A percentile compares a stretch with the other conserved stretches of the same genome.
Evolutionary conservation across 306 rosid species (phyloP).

Genomic region (Boehmeria nivea): DNA sequence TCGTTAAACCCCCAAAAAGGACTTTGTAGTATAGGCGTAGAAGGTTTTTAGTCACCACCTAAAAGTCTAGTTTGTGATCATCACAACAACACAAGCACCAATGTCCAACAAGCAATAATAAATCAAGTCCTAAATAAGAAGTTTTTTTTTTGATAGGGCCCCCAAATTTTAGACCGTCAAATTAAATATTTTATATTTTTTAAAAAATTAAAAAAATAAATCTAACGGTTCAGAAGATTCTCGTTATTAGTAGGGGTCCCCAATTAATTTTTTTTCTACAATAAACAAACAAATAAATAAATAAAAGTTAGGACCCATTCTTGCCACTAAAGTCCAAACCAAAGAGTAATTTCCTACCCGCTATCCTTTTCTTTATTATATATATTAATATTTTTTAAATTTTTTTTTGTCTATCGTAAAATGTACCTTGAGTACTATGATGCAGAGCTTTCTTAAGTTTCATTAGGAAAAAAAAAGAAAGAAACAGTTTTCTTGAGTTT

Average conservation of each 20-base stretch:
- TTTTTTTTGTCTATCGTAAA: neutral
- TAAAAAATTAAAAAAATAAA: too few relatives aligned
- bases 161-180: too few relatives aligned
- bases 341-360: neutral
- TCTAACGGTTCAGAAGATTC: too few relatives aligned
- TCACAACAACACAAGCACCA: too few relatives aligned
- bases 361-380: neutral
- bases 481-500: neutral
- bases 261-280: too few relatives aligned
- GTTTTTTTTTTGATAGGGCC: too few relatives aligned
- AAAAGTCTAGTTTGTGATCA: neutral
- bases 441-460: neutral
- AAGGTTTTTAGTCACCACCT: neutral
- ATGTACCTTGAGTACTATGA: neutral
- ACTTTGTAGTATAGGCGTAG: neutral
- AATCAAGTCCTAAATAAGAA: neutral
- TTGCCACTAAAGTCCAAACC: neutral
- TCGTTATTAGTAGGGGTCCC: too few relatives aligned
- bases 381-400: neutral
- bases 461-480: too few relatives aligned
- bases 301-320: neutral
- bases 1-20: neutral
- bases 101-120: neutral
- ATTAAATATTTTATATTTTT: too few relatives aligned
- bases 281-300: too few relatives aligned